Percentiles rank a stretch among this genome's conserved stretches.
phyloP scores from a whole-genome alignment of 352 stramenopile genomes.

The Thraustochytrium striatum region DNA sequence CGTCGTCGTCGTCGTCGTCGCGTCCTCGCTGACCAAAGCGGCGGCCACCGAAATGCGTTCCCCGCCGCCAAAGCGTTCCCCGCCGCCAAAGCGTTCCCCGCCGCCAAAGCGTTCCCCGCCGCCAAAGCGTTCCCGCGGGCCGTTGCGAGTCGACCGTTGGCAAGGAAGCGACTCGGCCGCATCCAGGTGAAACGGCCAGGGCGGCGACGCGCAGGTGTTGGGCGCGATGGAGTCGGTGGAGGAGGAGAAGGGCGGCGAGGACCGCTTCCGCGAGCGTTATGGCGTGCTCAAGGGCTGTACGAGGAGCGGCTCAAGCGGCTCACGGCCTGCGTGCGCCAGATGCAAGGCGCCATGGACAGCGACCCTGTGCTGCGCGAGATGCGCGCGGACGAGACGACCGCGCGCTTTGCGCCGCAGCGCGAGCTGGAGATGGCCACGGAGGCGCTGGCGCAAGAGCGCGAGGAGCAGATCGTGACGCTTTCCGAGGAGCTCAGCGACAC shows the following conservation, averaged over 20 bases:
- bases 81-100: no score
- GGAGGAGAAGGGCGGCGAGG: no score
- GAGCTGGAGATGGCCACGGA: constrained; percentile 10
- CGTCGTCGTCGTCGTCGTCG: background rate
- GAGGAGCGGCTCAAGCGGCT: constrained; percentile 8
- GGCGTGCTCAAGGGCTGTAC: constrained; percentile 27
- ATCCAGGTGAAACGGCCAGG: no score
- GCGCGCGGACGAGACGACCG: background rate
- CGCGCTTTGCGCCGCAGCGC: constrained; percentile 16
- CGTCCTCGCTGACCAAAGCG: background rate
- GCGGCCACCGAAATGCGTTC: no score
- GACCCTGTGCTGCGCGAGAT: constrained; percentile 13
- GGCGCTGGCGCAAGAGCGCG: constrained; percentile 9
- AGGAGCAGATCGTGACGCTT: constrained; percentile 11
- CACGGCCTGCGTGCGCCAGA: background rate
- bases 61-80: no score
- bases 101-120: no score
- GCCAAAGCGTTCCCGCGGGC: no score
- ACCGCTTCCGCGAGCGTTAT: constrained; percentile 10
- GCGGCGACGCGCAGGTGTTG: no score
- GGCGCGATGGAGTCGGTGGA: no score
- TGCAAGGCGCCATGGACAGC: background rate
- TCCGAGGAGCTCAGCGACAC: constrained; percentile 8
- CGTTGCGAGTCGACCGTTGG: no score
- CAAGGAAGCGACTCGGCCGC: no score